Evolutionary conservation across 768 basidiomycete species (phyloP).

Genomic region (Daedaleopsis nitida): DNA sequence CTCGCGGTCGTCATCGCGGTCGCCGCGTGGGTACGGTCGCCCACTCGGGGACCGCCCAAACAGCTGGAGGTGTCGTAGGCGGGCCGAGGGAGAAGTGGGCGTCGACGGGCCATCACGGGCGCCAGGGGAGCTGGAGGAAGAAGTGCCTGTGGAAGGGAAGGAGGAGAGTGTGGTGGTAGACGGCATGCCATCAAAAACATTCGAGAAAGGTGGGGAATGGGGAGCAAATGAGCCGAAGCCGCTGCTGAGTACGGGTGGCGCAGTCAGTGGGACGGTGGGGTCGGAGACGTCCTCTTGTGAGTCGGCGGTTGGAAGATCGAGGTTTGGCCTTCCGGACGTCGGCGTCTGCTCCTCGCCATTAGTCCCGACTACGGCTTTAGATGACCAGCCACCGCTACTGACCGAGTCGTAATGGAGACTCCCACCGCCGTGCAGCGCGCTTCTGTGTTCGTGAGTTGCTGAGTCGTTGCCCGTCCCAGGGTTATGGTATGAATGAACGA

Average conservation of each 20-base stretch:
- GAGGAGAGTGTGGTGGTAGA: slow-evolving; percentile 25
- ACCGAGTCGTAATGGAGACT: slow-evolving; percentile 19
- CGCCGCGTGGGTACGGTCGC: slow-evolving; percentile 28
- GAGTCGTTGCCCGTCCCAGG: slow-evolving; percentile 29
- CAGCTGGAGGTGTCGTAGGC: slow-evolving; percentile 18
- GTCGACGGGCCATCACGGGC: slow-evolving; percentile 11
- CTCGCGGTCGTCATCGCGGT: slow-evolving; percentile 28
- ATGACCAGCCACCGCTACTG: slow-evolving; percentile 18
- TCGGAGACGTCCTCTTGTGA: slow-evolving; percentile 16
- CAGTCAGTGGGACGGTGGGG: slow-evolving; percentile 14
- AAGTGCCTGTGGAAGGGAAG: slow-evolving; percentile 20
- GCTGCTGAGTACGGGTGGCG: slow-evolving; percentile 13
- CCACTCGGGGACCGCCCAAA: slow-evolving; percentile 14
- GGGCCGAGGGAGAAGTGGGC: slow-evolving; percentile 13
- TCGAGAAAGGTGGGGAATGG: neutral
- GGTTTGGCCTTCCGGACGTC: slow-evolving; percentile 8
- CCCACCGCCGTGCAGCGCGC: slow-evolving; percentile 19
- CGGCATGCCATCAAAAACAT: slow-evolving; percentile 22
- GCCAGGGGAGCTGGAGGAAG: slow-evolving; percentile 8
- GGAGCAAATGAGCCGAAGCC: slow-evolving; percentile 10
- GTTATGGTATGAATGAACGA: slow-evolving; percentile 73
- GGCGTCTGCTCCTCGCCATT: slow-evolving; percentile 20
- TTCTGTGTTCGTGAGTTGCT: slow-evolving; percentile 31
- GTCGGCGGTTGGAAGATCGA: slow-evolving; percentile 13
- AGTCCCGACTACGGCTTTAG: slow-evolving; percentile 21